Conservation (phyloP, 768 basidiomycete genomes). For the Naganishia antarctica region DNA sequence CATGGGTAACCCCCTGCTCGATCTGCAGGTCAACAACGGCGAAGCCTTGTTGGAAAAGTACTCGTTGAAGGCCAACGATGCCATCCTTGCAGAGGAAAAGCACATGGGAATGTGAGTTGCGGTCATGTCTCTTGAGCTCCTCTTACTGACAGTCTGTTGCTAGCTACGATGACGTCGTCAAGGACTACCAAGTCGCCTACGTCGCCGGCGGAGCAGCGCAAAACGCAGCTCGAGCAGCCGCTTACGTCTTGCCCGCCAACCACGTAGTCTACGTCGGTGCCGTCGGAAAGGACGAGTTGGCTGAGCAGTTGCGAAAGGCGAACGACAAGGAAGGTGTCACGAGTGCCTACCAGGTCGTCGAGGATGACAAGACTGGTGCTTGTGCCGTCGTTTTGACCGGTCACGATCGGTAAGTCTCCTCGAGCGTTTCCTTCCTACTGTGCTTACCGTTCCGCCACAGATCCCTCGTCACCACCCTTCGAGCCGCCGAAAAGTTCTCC, state of each 20-base stretch:
- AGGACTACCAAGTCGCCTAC: constrained; percentile 70
- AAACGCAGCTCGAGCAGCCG: constrained; percentile 92
- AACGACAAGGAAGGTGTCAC: constrained; percentile 88
- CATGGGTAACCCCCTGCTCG: constrained; percentile 86
- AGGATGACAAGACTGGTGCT: constrained; percentile 85
- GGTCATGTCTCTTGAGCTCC: neutral
- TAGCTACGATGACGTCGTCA: constrained; percentile 84
- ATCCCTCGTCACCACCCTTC: constrained; percentile 86
- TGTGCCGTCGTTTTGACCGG: constrained; percentile 94
- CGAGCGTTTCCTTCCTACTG: neutral
- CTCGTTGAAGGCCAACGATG: constrained; percentile 84
- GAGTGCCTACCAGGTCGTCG: constrained; percentile 81
- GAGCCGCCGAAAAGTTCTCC: constrained; percentile 84
- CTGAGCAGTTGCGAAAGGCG: constrained; percentile 77
- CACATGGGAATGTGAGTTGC: constrained; percentile 72
- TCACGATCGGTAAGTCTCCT: constrained; percentile 68
- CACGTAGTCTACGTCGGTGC: constrained; percentile 92
- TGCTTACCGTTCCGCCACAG: too few relatives aligned
- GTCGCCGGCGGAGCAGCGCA: constrained; percentile 97
- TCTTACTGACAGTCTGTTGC: neutral
- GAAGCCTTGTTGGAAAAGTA: constrained; percentile 84
- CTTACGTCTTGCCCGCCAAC: constrained; percentile 78
- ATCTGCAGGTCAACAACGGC: constrained; percentile 85
- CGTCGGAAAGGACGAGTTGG: constrained; percentile 89
- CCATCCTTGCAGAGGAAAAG: constrained; percentile 85